Base-by-base conservation (phyloP, 345 rosid species). In the Salix purpurea region DNA sequence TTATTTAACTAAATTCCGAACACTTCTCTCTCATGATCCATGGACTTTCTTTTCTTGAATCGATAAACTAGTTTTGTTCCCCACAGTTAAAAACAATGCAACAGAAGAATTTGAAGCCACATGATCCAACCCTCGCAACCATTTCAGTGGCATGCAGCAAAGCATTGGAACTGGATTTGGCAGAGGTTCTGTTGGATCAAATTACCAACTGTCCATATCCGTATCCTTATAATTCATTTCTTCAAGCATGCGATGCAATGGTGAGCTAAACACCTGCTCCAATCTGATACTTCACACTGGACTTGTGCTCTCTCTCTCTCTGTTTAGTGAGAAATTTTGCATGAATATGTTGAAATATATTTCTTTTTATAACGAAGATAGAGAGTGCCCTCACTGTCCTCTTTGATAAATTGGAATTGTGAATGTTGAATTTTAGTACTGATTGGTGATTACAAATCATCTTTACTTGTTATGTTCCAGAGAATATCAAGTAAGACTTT, bases 11-110 rank as follows among this genome's bases (percentile, higher is more conserved):
- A 64, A 78, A 24, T 40, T 76, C 61, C 11, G 28, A 65, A 72
- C 69, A 65, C 44, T 64, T n/a, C 52, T 70, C 58, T 44, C 50
- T 65, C 30, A 61, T 2, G 32, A 70, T 11, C 18, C 66, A 71
- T 76, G 75, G 32, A 19, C 58, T 73, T 73, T 69, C 65, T 40
- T 74, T 67, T 61, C 56, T 65, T n/a, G 7, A 30, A 2, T 46
- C 14, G 52, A 46, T 78, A 70, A 65, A 44, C 5, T 42, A 7
- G 69, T 24, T 58, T 36, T 37, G n/a, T 36, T 60, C 6, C 78
- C 67, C 40, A 76, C 93, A 95, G 99, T 84, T 93, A 75, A 82
- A 87, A 70, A 71, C 50, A 72, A 93, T 95, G 98, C 88, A 76
- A 82, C 77, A 87, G 84, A 73, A 60, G 81, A 89, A 89, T 72